Conservation (phyloP, 306 rosid genomes). For the Cicer chorassanicum region DNA sequence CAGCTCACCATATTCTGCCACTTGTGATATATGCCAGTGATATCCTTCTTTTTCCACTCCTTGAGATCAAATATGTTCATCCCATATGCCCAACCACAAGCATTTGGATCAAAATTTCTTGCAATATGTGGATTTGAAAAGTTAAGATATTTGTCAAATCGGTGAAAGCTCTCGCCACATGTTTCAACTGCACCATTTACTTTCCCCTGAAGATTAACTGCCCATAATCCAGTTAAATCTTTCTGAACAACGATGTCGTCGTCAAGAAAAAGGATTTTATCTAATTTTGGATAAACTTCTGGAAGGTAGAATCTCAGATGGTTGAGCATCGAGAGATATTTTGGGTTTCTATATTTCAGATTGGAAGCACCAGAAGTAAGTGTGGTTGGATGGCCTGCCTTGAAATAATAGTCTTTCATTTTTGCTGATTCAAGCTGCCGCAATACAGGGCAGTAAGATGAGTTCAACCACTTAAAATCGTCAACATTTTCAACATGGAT, state of each 20-base stretch:
- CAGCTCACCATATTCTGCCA: constrained; percentile 98
- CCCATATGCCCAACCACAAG: constrained; percentile 98
- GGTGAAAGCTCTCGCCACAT: constrained; percentile 90
- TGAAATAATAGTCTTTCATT: constrained; percentile 93
- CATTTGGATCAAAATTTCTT: constrained; percentile 86
- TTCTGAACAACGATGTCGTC: constrained; percentile 98
- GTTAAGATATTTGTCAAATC: constrained; percentile 94
- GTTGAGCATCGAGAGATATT: constrained; percentile 97
- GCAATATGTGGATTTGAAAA: constrained; percentile 88
- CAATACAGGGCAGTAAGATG: constrained; percentile 93
- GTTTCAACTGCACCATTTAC: constrained; percentile 99
- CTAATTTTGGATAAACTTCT: constrained; percentile 87
- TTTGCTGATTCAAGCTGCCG: constrained; percentile 93
- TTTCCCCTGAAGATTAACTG: constrained; percentile 77
- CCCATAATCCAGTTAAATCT: constrained; percentile 89
- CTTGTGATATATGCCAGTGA: constrained; percentile 94
- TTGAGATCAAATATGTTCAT: constrained; percentile 93
- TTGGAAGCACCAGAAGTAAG: constrained; percentile 79
- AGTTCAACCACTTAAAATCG: constrained; percentile 93
- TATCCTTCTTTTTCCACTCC: constrained; percentile 89
- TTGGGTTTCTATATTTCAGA: constrained; percentile 95
- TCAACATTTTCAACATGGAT: constrained; percentile 92
- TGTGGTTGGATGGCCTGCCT: constrained; percentile 81
- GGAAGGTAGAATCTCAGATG: constrained; percentile 97
- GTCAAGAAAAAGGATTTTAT: constrained; percentile 90